Conservation (phyloP, 192 early-diverging fungal genomes). For the Anaeromyces robustus region DNA sequence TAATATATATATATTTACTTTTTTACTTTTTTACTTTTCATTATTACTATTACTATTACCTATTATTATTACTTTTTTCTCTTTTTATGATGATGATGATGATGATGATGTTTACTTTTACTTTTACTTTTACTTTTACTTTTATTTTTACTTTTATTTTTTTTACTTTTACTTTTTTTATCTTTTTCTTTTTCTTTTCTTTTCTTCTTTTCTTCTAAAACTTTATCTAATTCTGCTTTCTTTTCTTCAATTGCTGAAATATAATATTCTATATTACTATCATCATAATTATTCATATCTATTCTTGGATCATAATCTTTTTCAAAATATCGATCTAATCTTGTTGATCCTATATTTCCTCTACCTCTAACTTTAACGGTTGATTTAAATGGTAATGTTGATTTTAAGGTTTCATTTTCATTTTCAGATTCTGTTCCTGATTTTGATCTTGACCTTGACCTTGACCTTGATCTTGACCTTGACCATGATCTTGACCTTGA, state of each 20-base stretch:
- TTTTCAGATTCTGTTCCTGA: too few relatives aligned
- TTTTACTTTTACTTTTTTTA: background rate
- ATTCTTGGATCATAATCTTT: conserved; percentile 22
- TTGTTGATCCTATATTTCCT: conserved; percentile 12
- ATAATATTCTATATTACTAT: conserved; percentile 15
- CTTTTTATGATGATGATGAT: too few relatives aligned
- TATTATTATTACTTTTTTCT: too few relatives aligned
- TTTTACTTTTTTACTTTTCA: too few relatives aligned
- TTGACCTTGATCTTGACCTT: too few relatives aligned
- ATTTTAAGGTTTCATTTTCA: background rate
- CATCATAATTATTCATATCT: conserved; percentile 31
- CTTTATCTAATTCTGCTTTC: background rate
- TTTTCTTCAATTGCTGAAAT: conserved; percentile 14
- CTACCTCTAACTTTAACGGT: conserved; percentile 6
- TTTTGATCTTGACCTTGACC: too few relatives aligned
- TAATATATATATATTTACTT: too few relatives aligned
- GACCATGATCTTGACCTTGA: too few relatives aligned
- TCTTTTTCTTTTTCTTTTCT: conserved; percentile 7
- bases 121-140: too few relatives aligned
- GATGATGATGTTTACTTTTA: too few relatives aligned
- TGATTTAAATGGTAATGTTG: background rate
- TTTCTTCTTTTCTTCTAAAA: background rate
- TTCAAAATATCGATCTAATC: conserved; percentile 25
- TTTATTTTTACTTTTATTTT: too few relatives aligned
- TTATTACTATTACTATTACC: too few relatives aligned